Base-by-base conservation (phyloP, 306 rosid genomes). In the Pachyrhizus erosus region DNA sequence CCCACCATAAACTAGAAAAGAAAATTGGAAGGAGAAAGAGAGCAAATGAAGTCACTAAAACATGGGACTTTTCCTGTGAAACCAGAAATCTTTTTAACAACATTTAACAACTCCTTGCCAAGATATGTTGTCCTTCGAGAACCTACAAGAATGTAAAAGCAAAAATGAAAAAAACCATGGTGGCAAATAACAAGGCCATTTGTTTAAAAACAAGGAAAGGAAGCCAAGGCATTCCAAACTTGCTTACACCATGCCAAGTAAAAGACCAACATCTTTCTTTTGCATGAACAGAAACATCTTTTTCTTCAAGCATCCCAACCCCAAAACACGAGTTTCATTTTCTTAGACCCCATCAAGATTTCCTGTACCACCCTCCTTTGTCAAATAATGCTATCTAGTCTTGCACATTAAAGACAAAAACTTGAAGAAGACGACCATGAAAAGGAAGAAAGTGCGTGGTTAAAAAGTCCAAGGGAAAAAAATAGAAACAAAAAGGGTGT, bases 231-330 rank as follows among this genome's bases (percentile, higher is more conserved):
- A 74, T 57, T 68, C 40, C 75, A 55, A 68, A 21, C 81, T 72
- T 86, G 79, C 85, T 76, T 86, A 70, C 78, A 64, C 78, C 80
- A 61, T 85, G 79, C 80, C 58, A 78, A 82, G 82, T n/a, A 10
- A 67, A 83, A 62, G 68, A 79, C 80, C 64, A 84, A 78, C 26
- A 71, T 72, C 80, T 83, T 86, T 78, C 57, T 77, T 85, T 82
- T 87, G 89, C 87, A 89, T 84, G 91, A 88, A 82, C 71, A 86
- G 82, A 69, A 84, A 60, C 54, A 82, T 80, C 13, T 70, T 83
- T 64, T 15, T 61, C 54, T 73, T 80, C 82, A 86, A 74, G 73
- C 64, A 77, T 82, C 78, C 89, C 75, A 83, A 85, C 78, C 87
- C 88, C 90, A 80, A 83, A 88, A 84, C 78, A 72, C 69, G 26